Conservation (phyloP, 1,284 basidiomycete species). For the Naganishia cerealis region DNA sequence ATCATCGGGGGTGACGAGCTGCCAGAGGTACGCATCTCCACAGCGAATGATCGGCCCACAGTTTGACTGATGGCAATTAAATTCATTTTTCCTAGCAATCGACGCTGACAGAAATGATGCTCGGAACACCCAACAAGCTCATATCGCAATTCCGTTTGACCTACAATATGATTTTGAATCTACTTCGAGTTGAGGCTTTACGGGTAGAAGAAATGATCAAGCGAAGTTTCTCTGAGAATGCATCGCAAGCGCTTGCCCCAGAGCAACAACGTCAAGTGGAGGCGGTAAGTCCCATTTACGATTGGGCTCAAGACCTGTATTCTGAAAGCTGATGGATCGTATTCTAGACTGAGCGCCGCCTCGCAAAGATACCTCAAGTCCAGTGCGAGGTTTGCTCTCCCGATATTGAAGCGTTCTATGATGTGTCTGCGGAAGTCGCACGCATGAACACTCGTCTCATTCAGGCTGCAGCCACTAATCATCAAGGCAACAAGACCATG, state of each 20-base stretch:
- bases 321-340: slow-evolving; percentile 19
- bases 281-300: slow-evolving; percentile 61
- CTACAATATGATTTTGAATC: slow-evolving; percentile 98
- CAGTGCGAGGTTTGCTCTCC: slow-evolving; percentile 67
- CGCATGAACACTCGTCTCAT: slow-evolving; percentile 68
- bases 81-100: slow-evolving; percentile 19
- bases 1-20: slow-evolving; percentile 78
- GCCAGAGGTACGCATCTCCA: slow-evolving; percentile 67
- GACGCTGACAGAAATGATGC: slow-evolving; percentile 79
- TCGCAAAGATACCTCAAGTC: slow-evolving; percentile 68
- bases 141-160: slow-evolving; percentile 95
- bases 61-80: neutral
- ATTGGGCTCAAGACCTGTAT: neutral
- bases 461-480: slow-evolving; percentile 64
- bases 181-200: slow-evolving; percentile 92
- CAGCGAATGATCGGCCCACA: neutral
- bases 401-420: slow-evolving; percentile 76
- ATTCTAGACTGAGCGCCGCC: slow-evolving; percentile 69
- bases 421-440: slow-evolving; percentile 69
- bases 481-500: slow-evolving; percentile 70
- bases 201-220: slow-evolving; percentile 99
- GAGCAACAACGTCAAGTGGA: slow-evolving; percentile 86
- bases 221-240: slow-evolving; percentile 96
- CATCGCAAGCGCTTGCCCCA: slow-evolving; percentile 85
- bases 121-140: slow-evolving; percentile 87